Evolutionary conservation across 2,329 filamentous ascomycete genomes (phyloP).

Genomic region (Hymenoscyphus fructigenus): DNA sequence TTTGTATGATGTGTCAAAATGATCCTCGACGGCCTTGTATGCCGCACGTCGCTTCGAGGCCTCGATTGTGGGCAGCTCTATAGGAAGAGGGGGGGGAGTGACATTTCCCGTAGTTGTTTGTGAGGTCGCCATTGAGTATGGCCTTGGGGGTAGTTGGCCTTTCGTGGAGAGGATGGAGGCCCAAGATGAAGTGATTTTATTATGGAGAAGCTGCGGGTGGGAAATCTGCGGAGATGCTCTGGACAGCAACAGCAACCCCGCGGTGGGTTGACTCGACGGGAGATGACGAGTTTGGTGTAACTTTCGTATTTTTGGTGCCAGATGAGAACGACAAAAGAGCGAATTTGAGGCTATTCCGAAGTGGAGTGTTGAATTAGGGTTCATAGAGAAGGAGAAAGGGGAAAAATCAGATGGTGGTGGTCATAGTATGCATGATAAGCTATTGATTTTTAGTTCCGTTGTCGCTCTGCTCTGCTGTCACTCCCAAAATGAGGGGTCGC

Average conservation of each 20-base stretch:
- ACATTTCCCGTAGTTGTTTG: conserved; percentile 17
- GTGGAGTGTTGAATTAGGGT: not conserved
- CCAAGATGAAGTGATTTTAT: not conserved
- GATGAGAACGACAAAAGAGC: not conserved
- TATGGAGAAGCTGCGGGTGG: not conserved
- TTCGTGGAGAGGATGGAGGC: not conserved
- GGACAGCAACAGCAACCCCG: not conserved
- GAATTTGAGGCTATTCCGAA: not conserved
- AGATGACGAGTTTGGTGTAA: not conserved
- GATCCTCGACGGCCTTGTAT: conserved; percentile 69
- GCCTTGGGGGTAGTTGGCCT: not conserved
- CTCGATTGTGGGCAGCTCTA: conserved; percentile 53
- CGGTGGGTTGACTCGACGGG: not conserved
- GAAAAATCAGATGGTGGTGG: not conserved
- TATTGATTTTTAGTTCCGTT: not conserved
- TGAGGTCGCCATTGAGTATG: not conserved
- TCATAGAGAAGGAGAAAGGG: not conserved
- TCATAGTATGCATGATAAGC: not conserved
- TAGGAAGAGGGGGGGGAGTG: conserved; percentile 14
- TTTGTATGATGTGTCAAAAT: conserved; percentile 62
- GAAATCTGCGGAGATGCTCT: not conserved
- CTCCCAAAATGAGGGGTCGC: not conserved
- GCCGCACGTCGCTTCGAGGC: conserved; percentile 74
- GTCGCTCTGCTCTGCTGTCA: not conserved
- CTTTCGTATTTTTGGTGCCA: not conserved